Percentiles rank a stretch among this genome's conserved stretches.
Conservation (phyloP, 169 alveolate genomes). For the Haemoproteus tartakovskyi region DNA sequence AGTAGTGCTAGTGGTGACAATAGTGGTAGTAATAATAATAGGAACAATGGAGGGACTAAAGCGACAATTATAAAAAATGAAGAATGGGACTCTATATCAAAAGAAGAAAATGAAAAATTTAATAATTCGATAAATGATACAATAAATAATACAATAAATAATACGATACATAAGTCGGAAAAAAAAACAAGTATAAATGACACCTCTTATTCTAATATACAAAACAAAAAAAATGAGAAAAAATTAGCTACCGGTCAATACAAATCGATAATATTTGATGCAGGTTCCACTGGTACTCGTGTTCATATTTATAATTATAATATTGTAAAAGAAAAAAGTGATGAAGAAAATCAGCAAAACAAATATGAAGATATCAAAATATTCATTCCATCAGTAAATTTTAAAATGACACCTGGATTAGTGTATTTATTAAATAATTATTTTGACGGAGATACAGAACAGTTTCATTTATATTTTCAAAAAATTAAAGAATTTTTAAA, state of each 20-base stretch:
- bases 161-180: no score
- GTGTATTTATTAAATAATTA: slow-evolving; percentile 45
- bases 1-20: not conserved
- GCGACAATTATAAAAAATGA: not conserved
- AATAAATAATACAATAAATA: no score
- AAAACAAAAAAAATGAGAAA: not conserved
- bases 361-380: slow-evolving; percentile 16
- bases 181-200: no score
- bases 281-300: slow-evolving; percentile 68
- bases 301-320: slow-evolving; percentile 52
- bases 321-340: not conserved
- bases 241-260: not conserved
- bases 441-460: slow-evolving; percentile 21
- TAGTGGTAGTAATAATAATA: not conserved
- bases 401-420: slow-evolving; percentile 57
- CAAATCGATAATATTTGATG: slow-evolving; percentile 57
- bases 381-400: slow-evolving; percentile 44
- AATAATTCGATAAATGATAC: no score
- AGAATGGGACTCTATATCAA: not conserved
- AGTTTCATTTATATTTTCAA: slow-evolving; percentile 46
- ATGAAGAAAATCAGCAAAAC: not conserved
- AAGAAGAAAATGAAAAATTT: not conserved
- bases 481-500: slow-evolving; percentile 42
- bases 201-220: no score
- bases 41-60: not conserved